Evolutionary conservation across 805 yeast species (phyloP), one percentile per base, ranked within the genome.

Genomic region (Cyberlindnera euphorbiiphila): DNA sequence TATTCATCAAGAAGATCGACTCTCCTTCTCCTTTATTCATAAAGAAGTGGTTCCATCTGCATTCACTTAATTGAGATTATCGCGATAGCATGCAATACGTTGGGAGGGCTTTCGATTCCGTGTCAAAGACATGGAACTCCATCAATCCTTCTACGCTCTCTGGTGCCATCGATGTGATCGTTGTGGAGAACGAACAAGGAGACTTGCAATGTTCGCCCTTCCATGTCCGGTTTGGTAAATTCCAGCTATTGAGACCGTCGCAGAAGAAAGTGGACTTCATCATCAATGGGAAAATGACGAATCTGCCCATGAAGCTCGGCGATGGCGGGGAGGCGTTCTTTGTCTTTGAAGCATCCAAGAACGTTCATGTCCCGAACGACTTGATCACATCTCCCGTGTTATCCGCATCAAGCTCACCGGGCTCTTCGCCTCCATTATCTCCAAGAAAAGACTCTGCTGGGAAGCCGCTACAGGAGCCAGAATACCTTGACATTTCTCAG

Each of bases 281-380:
- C 28, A 94, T 93, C 26, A 93, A 93, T 62, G 97, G 83, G 25
- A 72, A 72, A 42, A 70, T 78, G 31, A 83, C 94, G 0, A 81
- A 85, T 49, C 65, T 91, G 32, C 96, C 96, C 8, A 93, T 93
- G 98, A 93, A 93, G 60, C 66, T 93, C 30, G 95, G 96, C 12
- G 98, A 93, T 43, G 96, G 94, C 7, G 98, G 98, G 11, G 98
- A 93, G 61, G 98, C 98, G 0, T 88, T 88, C 58, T 93, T 93
- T 56, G 98, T 93, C 28, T 91, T 93, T 64, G 96, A 88, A 54
- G 84, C 96, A 1, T 72, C 72, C 26, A 74, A 72, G 29, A 71
- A 71, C 30, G 54, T 60, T 9, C 65, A 65, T 25, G 80, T 93
- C 17, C 95, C 96, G 1, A 68, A 71, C 38, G 83, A 83, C 41